Evolutionary conservation across 2,329 filamentous ascomycete genomes (phyloP), one percentile per base, ranked within the genome.

Genomic region (Microdochium bolleyi): DNA sequence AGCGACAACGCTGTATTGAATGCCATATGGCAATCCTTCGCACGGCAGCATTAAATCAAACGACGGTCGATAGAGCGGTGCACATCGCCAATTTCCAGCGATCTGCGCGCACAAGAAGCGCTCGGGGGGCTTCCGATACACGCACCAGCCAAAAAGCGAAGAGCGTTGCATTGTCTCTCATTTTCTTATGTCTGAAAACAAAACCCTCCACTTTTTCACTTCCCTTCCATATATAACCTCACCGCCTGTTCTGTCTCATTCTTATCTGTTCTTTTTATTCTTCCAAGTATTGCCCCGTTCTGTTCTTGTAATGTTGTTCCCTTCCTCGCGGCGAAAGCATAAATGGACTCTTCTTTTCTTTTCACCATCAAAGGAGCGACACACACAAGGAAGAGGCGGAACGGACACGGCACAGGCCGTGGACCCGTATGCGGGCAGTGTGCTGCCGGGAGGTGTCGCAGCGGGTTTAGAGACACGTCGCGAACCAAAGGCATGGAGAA

Each of bases 341-440:
- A 34, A 51, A 27, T 27, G 56, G 50, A 49, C 32, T 52, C 27
- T 52, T 49, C 16, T 46, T 51, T 32, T 22, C 3, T 51, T 52
- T 51, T 51, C 53, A 14, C 21, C 49, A 21, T 49, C n/a, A 5
- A 30, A 30, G 27, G 27, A 30, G 27, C 27, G 11, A 30, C 5
- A 5, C 27, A 30, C 27, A 30, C 27, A 30, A 30, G 11, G 27
- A 5, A 11, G 27, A 30, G 5, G 27, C 5, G 11, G 27, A 30
- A 11, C 5, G 27, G 11, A 30, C 27, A 5, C 27, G 27, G 27
- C 27, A 30, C 27, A 30, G 27, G 27, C 27, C 27, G n/a, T n/a
- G n/a, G n/a, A 30, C 27, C 5, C 11, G 27, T 5, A 11, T 30
- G 27, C 27, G 27, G 5, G 27, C 27, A 30, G 11, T 30, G 27